A percentile compares a stretch with the other conserved stretches of the same genome.
Evolutionary conservation across 2,329 filamentous ascomycete genomes (phyloP).

Genomic region (Niveomyces coronatus): DNA sequence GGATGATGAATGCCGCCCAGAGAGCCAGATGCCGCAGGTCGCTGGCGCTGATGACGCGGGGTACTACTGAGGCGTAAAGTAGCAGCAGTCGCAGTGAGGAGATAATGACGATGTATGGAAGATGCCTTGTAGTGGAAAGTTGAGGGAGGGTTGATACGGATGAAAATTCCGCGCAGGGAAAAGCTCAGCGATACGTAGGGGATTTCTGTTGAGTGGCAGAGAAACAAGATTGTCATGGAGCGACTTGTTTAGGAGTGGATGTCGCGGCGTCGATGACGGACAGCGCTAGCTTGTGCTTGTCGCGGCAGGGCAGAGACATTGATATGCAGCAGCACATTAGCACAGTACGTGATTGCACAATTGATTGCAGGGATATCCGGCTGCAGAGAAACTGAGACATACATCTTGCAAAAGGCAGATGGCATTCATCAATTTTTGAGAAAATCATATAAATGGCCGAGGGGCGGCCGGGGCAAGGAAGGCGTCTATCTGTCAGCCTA

Average conservation of each 20-base stretch:
- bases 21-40: conserved; percentile 2
- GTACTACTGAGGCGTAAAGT: too few species aligned
- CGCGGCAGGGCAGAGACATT: too few species aligned
- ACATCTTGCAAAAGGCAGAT: too few species aligned
- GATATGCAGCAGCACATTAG: too few species aligned
- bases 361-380: too few species aligned
- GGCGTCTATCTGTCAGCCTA: too few species aligned
- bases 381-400: too few species aligned
- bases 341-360: too few species aligned
- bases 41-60: conserved; percentile 8
- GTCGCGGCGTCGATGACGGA: conserved; percentile 5
- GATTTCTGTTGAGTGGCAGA: conserved; percentile 1
- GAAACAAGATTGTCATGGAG: conserved; percentile 6
- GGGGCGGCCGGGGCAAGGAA: too few species aligned
- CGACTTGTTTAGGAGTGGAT: conserved; percentile 1
- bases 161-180: not conserved
- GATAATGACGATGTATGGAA: not conserved
- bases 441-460: too few species aligned
- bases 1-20: too few species aligned
- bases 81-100: not conserved
- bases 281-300: conserved; percentile 5
- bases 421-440: too few species aligned
- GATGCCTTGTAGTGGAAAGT: not conserved
- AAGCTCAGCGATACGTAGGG: not conserved
- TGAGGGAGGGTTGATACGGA: not conserved